Evolutionary conservation across 345 rosid species (phyloP).

Genomic region (Aquilaria malaccensis): DNA sequence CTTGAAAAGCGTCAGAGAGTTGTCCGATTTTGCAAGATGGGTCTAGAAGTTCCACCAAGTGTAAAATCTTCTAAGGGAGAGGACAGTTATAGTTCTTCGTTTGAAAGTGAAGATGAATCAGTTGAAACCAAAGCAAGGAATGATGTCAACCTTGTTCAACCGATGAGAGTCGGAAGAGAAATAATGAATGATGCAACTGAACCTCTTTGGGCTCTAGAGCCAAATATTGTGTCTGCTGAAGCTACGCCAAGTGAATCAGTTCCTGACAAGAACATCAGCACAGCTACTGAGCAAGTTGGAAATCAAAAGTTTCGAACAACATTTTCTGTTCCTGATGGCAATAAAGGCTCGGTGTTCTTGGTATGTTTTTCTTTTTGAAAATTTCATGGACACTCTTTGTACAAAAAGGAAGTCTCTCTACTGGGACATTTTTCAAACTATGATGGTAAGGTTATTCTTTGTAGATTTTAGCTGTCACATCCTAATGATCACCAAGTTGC

Average conservation of each 20-base stretch:
- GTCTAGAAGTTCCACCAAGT: slow-evolving; percentile 28
- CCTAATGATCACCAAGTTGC: not conserved
- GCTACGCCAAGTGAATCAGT: slow-evolving; percentile 22
- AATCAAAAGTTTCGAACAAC: slow-evolving; percentile 7
- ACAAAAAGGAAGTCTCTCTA: not conserved
- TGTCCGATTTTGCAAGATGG: slow-evolving; percentile 52
- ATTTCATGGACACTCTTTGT: not conserved
- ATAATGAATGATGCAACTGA: slow-evolving; percentile 7
- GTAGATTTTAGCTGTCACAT: not conserved
- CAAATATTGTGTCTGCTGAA: slow-evolving; percentile 15
- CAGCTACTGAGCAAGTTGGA: slow-evolving; percentile 14
- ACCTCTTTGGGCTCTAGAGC: slow-evolving; percentile 14
- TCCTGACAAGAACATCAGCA: slow-evolving; percentile 5
- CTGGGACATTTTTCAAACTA: not conserved
- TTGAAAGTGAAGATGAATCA: slow-evolving; percentile 20
- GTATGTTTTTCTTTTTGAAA: slow-evolving; percentile 26
- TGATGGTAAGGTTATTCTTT: slow-evolving; percentile 1
- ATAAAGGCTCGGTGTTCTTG: slow-evolving; percentile 14
- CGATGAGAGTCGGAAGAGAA: slow-evolving; percentile 14
- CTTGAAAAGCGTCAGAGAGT: slow-evolving; percentile 53
- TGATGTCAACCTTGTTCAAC: slow-evolving; percentile 13
- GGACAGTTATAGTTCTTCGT: slow-evolving; percentile 13
- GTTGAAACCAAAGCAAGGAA: slow-evolving; percentile 1
- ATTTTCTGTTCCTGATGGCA: slow-evolving; percentile 11
- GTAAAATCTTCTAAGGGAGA: slow-evolving; percentile 20